Evolutionary conservation across 371 early-diverging fungal genomes (phyloP).

Genomic region (Batrachochytrium dendrobatidis): DNA sequence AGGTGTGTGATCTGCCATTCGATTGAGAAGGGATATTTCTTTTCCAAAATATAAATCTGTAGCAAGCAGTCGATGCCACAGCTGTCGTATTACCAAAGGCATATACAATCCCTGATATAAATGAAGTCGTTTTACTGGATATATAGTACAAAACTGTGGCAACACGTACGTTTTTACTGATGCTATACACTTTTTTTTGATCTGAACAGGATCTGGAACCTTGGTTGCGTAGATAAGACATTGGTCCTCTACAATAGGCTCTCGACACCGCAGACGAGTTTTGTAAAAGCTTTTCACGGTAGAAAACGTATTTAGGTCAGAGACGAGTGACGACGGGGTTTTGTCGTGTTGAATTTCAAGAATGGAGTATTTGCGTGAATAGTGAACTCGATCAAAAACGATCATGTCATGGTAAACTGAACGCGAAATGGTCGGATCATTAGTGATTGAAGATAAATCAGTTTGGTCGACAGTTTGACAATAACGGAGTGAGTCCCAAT

Average conservation of each 20-base stretch:
- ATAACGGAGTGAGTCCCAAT: conserved; percentile 44
- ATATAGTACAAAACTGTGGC: conserved; percentile 52
- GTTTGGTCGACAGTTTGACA: background rate
- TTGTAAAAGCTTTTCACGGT: conserved; percentile 50
- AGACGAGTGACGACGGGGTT: conserved; percentile 31
- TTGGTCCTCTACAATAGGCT: conserved; percentile 35
- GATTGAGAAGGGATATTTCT: too few relatives aligned
- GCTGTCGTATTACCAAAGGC: conserved; percentile 40
- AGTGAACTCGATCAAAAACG: conserved; percentile 47
- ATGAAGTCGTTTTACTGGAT: conserved; percentile 50
- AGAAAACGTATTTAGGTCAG: conserved; percentile 34
- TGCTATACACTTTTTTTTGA: conserved; percentile 12
- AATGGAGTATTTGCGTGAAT: conserved; percentile 51
- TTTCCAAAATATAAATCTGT: conserved; percentile 15
- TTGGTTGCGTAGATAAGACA: conserved; percentile 37
- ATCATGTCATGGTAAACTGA: conserved; percentile 28
- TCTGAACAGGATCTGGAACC: conserved; percentile 24
- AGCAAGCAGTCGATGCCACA: conserved; percentile 22
- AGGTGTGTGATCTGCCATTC: too few relatives aligned
- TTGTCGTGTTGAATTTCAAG: conserved; percentile 36
- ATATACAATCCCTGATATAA: conserved; percentile 60
- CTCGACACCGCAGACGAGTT: conserved; percentile 19
- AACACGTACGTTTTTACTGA: conserved; percentile 36
- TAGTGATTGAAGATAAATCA: background rate
- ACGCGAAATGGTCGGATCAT: background rate